A percentile compares a stretch with the other conserved stretches of the same genome.
phyloP scores from a whole-genome alignment of 768 basidiomycete genomes.

The Kwoniella dejecticola region DNA sequence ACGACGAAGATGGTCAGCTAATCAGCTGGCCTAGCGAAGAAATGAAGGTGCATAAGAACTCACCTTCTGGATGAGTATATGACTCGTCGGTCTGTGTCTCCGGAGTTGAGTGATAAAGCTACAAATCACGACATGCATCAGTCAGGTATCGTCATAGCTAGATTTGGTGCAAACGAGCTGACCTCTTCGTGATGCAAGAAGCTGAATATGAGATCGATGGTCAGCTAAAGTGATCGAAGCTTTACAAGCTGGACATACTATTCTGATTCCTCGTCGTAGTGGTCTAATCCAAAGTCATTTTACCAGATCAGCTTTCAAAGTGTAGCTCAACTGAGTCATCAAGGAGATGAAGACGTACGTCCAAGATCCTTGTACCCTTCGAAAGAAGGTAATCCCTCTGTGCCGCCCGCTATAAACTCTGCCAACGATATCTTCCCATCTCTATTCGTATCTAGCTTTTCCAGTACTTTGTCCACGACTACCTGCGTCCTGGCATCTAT shows the following conservation, averaged over 20 bases:
- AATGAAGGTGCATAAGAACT: neutral
- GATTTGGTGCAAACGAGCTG: too few relatives aligned
- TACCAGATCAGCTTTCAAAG: neutral
- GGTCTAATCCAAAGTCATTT: constrained; percentile 38
- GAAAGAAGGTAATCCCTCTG: constrained; percentile 54
- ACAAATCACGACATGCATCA: neutral
- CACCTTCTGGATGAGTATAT: constrained; percentile 88
- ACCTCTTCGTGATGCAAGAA: constrained; percentile 84
- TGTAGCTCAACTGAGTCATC: too few relatives aligned
- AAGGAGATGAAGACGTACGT: constrained; percentile 40
- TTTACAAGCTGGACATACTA: constrained; percentile 43
- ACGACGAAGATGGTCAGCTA: neutral
- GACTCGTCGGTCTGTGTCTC: constrained; percentile 96
- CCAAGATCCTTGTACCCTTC: constrained; percentile 54
- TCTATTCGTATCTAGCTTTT: constrained; percentile 69
- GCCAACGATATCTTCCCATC: constrained; percentile 62
- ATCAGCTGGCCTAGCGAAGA: constrained; percentile 2
- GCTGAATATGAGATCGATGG: constrained; percentile 23
- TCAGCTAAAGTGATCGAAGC: constrained; percentile 4
- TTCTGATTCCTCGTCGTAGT: constrained; percentile 56
- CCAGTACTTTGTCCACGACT: constrained; percentile 72
- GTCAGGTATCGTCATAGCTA: too few relatives aligned
- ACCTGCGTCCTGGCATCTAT: constrained; percentile 79
- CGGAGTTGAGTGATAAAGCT: constrained; percentile 85
- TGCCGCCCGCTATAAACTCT: constrained; percentile 54